Evolutionary conservation across 208 protist genomes (phyloP), one percentile per base, ranked within the genome.

Genomic region (Porcisia hertigi): DNA sequence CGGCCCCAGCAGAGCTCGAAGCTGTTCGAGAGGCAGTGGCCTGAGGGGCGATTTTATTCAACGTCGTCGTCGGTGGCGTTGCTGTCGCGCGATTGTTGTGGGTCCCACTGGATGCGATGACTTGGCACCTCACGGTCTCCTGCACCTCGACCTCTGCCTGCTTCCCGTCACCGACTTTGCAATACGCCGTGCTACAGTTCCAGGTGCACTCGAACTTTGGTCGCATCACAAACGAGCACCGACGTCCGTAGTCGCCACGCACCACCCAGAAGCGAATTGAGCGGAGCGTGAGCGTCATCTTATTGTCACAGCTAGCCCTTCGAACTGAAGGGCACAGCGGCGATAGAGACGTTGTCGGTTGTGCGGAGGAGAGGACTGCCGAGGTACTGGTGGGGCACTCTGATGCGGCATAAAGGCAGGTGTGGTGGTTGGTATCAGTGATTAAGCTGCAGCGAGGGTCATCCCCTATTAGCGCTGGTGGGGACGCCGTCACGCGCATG

Each of bases 181-280:
- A 80, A 39, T 71, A 69, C 25, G 49, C 45, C 23, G 71, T 83
- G 69, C 71, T 58, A 23, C 45, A 49, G 71, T 75, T 70, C 82
- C 82, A 86, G 6, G 69, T 62, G 66, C 77, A 86, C 20, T 12
- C 47, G 39, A 86, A 77, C 9, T 70, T 77, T 2, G 76, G 49
- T 39, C 67, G 55, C 3, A 83, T 55, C n/a, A 41, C 52, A 43
- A 81, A 80, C 25, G 79, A 58, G 62, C 49, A 47, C 45, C 75
- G 77, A 39, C 77, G 77, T 25, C 77, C 66, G 16, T 53, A 77
- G 72, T 81, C 77, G 54, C 77, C 77, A n/a, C 82, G 77, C 39
- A 86, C 72, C 25, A 83, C 74, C 9, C 59, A 71, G 47, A 86
- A 41, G 36, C 66, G 58, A 4, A 83, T 30, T 8, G 76, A 41